Conservation (phyloP, 163 green algal species). For the Chlorella variabilis region DNA sequence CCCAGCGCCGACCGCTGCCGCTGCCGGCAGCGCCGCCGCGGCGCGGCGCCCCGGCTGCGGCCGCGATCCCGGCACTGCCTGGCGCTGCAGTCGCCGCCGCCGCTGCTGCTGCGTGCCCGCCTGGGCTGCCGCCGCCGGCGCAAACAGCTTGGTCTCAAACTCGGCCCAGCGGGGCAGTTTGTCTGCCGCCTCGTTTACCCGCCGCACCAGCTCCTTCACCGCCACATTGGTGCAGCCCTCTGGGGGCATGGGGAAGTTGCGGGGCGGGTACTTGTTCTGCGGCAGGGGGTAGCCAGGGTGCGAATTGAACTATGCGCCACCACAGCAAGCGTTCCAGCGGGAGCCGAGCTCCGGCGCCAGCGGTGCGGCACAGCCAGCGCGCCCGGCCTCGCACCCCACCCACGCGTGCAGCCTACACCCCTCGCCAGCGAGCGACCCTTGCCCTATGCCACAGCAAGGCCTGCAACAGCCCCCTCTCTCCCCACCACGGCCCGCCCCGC, state of each 20-base stretch:
- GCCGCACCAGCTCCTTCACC: slow-evolving; percentile 35
- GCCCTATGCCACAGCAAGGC: too few relatives aligned
- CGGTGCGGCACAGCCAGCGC: too few relatives aligned
- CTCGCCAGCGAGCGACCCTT: too few relatives aligned
- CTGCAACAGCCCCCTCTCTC: not conserved
- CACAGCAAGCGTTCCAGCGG: too few relatives aligned
- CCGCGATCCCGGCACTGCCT: too few relatives aligned
- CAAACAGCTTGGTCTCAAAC: not conserved
- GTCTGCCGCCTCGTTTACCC: slow-evolving; percentile 19
- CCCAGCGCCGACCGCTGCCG: too few relatives aligned
- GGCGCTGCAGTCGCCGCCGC: not conserved
- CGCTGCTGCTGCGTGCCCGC: not conserved
- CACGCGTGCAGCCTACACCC: not conserved
- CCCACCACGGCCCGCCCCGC: not conserved
- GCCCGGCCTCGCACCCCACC: not conserved
- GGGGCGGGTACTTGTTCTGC: slow-evolving; percentile 24
- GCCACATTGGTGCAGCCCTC: slow-evolving; percentile 41
- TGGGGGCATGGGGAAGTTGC: slow-evolving; percentile 49
- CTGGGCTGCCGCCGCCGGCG: not conserved
- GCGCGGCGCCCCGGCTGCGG: too few relatives aligned
- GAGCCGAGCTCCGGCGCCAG: too few relatives aligned
- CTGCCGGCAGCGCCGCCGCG: too few relatives aligned
- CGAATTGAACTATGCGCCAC: too few relatives aligned
- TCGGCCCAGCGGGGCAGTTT: slow-evolving; percentile 16
- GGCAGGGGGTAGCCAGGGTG: not conserved